Evolutionary conservation across 139 green algal genomes (phyloP).

Genomic region (Chlamydomonas schloesseri): DNA sequence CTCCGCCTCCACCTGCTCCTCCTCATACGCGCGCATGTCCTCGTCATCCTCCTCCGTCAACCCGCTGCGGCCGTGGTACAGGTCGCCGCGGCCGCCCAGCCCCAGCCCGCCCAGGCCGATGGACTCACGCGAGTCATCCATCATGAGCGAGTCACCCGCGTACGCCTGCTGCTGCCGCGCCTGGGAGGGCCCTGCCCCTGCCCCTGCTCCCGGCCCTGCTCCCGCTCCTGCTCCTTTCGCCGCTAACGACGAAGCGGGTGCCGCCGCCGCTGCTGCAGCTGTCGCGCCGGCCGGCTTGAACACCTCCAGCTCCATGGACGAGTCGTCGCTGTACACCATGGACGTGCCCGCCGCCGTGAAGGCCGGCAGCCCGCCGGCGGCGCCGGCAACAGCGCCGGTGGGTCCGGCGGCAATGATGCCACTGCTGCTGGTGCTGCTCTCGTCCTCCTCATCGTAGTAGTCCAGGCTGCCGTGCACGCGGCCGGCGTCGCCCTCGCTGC

Average conservation of each 20-base stretch:
- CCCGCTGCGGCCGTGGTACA: no score
- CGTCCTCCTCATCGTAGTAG: conserved; percentile 17
- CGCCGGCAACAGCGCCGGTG: background rate
- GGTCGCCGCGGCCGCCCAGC: no score
- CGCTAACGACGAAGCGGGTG: background rate
- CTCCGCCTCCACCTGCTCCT: background rate
- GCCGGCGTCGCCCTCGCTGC: background rate
- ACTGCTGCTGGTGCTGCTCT: background rate
- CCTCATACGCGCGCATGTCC: no score
- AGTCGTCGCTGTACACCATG: conserved; percentile 15
- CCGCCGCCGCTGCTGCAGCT: background rate
- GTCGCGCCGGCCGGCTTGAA: background rate
- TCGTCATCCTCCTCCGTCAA: no score
- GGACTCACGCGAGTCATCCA: no score
- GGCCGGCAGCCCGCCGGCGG: background rate
- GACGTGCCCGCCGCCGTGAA: background rate
- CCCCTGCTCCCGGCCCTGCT: no score
- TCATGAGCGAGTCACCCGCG: no score
- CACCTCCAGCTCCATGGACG: conserved; percentile 39
- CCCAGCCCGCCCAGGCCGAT: no score
- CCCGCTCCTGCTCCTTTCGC: background rate
- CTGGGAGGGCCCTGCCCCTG: no score
- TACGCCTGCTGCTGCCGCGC: background rate
- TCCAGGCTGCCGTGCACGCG: conserved; percentile 30
- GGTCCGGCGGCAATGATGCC: background rate